Evolutionary conservation across 75 land plant species (phyloP).

Genomic region (Cryptomeria japonica): DNA sequence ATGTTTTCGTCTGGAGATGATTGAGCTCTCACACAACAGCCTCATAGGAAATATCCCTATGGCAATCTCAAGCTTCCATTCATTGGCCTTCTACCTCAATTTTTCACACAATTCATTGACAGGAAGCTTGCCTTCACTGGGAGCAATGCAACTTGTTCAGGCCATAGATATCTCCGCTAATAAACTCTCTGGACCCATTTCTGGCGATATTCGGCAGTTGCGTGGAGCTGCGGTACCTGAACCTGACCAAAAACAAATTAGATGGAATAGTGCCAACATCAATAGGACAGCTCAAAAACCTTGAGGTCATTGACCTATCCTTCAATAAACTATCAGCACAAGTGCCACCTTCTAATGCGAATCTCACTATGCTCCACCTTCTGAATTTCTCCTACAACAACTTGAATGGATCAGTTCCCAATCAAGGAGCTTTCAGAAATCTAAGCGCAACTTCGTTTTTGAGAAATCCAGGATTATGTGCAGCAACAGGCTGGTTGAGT

Average conservation of each 20-base stretch:
- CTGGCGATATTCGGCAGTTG: conserved; percentile 25
- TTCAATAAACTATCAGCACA: conserved; percentile 25
- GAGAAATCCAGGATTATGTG: conserved; percentile 32
- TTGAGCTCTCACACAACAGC: neutral
- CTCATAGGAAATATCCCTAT: conserved; percentile 4
- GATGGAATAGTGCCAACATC: neutral
- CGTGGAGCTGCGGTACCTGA: conserved; percentile 7
- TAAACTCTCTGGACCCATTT: conserved; percentile 29
- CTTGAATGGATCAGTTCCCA: conserved; percentile 30
- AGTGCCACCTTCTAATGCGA: conserved; percentile 15
- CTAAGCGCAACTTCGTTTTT: conserved; percentile 8
- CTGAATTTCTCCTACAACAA: conserved; percentile 33
- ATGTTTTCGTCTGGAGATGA: neutral
- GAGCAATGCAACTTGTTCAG: neutral
- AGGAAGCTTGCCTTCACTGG: neutral
- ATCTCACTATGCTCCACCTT: neutral
- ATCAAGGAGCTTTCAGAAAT: conserved; percentile 18
- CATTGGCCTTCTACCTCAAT: conserved; percentile 32
- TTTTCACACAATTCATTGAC: conserved; percentile 15
- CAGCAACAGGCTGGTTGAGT: neutral
- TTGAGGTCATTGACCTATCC: conserved; percentile 29
- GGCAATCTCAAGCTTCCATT: conserved; percentile 41
- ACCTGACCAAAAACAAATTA: conserved; percentile 2
- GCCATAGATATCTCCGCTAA: conserved; percentile 30
- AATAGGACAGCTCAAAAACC: neutral